Evolutionary conservation across 164 flowering plant species (phyloP).

Genomic region (Chimonanthus praecox): DNA sequence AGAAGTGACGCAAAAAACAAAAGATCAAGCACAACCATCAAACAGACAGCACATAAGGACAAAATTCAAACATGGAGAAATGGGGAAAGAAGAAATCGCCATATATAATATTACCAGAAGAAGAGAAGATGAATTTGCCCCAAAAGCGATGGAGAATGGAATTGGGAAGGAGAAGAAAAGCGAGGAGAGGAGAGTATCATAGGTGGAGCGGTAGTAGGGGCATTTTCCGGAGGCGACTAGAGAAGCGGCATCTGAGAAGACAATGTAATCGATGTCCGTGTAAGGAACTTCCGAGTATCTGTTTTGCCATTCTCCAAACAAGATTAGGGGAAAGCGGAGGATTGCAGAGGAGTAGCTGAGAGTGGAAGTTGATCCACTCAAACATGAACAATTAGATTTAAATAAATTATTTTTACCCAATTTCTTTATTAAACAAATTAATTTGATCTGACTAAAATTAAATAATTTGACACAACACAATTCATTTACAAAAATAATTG

Average conservation of each 20-base stretch:
- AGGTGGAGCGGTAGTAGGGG: background rate
- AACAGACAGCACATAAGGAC: too few relatives aligned
- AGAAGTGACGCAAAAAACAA: too few relatives aligned
- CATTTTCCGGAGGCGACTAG: background rate
- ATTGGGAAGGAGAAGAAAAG: background rate
- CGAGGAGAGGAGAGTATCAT: background rate
- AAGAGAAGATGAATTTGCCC: slow-evolving; percentile 87
- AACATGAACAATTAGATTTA: too few relatives aligned
- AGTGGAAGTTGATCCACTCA: slow-evolving; percentile 20
- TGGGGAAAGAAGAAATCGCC: too few relatives aligned
- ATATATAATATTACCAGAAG: slow-evolving; percentile 47
- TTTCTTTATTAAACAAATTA: too few relatives aligned
- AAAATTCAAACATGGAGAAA: too few relatives aligned
- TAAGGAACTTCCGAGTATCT: slow-evolving; percentile 85
- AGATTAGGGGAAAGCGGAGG: slow-evolving; percentile 48
- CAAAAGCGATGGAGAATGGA: slow-evolving; percentile 47
- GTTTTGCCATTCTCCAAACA: slow-evolving; percentile 96
- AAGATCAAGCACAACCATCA: too few relatives aligned
- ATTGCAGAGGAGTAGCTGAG: slow-evolving; percentile 51
- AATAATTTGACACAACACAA: too few relatives aligned
- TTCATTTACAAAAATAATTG: too few relatives aligned
- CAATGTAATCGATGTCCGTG: slow-evolving; percentile 87
- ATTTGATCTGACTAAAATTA: too few relatives aligned
- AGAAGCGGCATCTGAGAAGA: slow-evolving; percentile 45
- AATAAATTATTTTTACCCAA: too few relatives aligned